phyloP scores from a whole-genome alignment of 2,329 filamentous ascomycete genomes.

The Talaromyces sp. region DNA sequence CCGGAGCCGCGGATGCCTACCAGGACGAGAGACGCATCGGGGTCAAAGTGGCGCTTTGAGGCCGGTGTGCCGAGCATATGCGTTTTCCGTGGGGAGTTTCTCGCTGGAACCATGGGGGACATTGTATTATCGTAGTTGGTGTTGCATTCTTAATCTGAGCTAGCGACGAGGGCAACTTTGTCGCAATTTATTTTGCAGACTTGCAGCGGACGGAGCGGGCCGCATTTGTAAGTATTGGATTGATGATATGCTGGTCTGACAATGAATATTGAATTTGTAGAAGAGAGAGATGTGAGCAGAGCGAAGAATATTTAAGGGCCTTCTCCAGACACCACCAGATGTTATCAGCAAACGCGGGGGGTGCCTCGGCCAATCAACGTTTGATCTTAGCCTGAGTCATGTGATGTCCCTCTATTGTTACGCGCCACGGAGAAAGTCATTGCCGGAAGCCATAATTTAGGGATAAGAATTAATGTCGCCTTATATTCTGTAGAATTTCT shows the following conservation, averaged over 20 bases:
- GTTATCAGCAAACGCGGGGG: neutral
- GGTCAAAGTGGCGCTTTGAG: slow-evolving; percentile 29
- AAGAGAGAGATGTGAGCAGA: too few relatives aligned
- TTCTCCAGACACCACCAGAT: neutral
- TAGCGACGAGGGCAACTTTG: neutral
- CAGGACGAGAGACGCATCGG: slow-evolving; percentile 41
- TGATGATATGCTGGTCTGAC: neutral
- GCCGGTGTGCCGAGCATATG: slow-evolving; percentile 16
- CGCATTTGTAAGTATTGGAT: neutral
- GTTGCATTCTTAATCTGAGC: slow-evolving; percentile 1
- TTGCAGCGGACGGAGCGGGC: neutral
- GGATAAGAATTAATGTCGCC: neutral
- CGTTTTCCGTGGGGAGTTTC: slow-evolving; percentile 19
- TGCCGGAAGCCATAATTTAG: neutral
- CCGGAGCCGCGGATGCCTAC: slow-evolving; percentile 45
- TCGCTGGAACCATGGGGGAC: slow-evolving; percentile 13
- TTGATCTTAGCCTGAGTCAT: neutral
- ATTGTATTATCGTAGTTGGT: neutral
- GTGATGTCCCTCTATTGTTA: neutral
- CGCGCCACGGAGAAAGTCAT: neutral
- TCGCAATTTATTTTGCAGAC: neutral
- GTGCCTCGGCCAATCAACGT: neutral
- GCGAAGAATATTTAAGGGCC: neutral
- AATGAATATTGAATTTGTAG: neutral
- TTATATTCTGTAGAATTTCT: too few relatives aligned